Percentiles rank a stretch among this genome's conserved stretches.
phyloP scores from a whole-genome alignment of 805 yeast species.

The Kodamaea fukazawae region DNA sequence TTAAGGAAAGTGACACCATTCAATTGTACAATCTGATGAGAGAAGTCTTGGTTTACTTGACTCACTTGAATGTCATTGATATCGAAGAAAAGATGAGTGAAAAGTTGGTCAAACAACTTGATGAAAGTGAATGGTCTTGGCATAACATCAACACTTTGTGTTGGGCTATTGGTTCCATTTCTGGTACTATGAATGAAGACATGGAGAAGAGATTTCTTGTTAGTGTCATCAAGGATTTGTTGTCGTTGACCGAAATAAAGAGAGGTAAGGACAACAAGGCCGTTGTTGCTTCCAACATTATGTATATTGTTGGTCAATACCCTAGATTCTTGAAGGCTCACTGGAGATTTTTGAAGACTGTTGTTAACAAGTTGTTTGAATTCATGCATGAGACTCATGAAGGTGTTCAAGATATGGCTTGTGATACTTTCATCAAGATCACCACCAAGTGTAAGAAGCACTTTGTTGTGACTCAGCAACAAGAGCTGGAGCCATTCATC shows the following conservation, averaged over 20 bases:
- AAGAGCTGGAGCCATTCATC: slow-evolving; percentile 87
- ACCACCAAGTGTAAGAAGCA: slow-evolving; percentile 93
- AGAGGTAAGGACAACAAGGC: slow-evolving; percentile 98
- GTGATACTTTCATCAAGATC: slow-evolving; percentile 97
- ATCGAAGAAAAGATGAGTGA: slow-evolving; percentile 92
- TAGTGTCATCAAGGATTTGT: slow-evolving; percentile 85
- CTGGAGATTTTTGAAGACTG: slow-evolving; percentile 96
- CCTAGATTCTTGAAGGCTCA: slow-evolving; percentile 97
- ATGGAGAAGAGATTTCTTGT: slow-evolving; percentile 94
- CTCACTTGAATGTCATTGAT: slow-evolving; percentile 92
- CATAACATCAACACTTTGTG: slow-evolving; percentile 94
- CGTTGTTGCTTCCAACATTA: slow-evolving; percentile 98
- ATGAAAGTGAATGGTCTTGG: slow-evolving; percentile 99
- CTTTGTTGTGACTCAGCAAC: slow-evolving; percentile 82
- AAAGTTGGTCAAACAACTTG: slow-evolving; percentile 87
- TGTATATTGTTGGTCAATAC: slow-evolving; percentile 99
- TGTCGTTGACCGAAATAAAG: slow-evolving; percentile 91
- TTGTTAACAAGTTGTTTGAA: slow-evolving; percentile 90
- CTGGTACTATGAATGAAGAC: slow-evolving; percentile 98
- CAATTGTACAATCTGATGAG: slow-evolving; percentile 93
- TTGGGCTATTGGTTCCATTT: slow-evolving; percentile 99
- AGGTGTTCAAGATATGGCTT: slow-evolving; percentile 99
- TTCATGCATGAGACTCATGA: slow-evolving; percentile 99
- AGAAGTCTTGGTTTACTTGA: slow-evolving; percentile 90
- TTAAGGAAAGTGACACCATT: slow-evolving; percentile 94